Conservation (phyloP, 345 rosid species). For the Pugionium dolabratum region DNA sequence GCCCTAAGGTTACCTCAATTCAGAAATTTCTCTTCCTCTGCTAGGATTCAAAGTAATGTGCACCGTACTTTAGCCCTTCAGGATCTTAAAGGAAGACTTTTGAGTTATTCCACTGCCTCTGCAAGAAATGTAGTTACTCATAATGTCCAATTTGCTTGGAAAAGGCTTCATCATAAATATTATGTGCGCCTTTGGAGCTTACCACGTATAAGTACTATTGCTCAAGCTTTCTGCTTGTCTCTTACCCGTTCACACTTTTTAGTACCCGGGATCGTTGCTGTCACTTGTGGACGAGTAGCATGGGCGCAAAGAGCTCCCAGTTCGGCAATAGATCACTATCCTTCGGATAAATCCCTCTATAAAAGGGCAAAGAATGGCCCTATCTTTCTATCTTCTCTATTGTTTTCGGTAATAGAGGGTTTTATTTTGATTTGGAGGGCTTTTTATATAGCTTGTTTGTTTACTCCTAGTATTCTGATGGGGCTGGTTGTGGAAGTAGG, state of each 20-base stretch:
- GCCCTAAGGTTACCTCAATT: constrained; percentile 25
- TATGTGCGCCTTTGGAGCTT: constrained; percentile 40
- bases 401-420: constrained; percentile 60
- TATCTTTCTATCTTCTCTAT: constrained; percentile 55
- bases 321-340: constrained; percentile 52
- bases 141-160: constrained; percentile 67
- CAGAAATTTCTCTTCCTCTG: constrained; percentile 23
- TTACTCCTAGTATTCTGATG: constrained; percentile 76
- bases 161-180: constrained; percentile 53
- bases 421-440: constrained; percentile 68
- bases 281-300: constrained; percentile 63
- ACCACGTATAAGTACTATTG: constrained; percentile 58
- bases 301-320: constrained; percentile 41
- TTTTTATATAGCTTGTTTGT: constrained; percentile 64
- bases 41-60: constrained; percentile 28
- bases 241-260: constrained; percentile 67
- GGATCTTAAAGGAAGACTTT: constrained; percentile 22
- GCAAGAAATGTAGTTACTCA: constrained; percentile 46
- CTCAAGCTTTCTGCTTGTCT: constrained; percentile 84
- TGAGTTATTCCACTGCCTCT: constrained; percentile 34
- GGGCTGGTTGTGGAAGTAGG: constrained; percentile 68
- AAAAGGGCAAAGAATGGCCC: constrained; percentile 77
- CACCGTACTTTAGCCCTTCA: constrained; percentile 9
- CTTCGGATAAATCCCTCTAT: constrained; percentile 57
- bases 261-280: constrained; percentile 59